Percentiles rank a stretch among this genome's conserved stretches.
Conservation (phyloP, 352 stramenopile species). For the Aphanomyces stellatus region DNA sequence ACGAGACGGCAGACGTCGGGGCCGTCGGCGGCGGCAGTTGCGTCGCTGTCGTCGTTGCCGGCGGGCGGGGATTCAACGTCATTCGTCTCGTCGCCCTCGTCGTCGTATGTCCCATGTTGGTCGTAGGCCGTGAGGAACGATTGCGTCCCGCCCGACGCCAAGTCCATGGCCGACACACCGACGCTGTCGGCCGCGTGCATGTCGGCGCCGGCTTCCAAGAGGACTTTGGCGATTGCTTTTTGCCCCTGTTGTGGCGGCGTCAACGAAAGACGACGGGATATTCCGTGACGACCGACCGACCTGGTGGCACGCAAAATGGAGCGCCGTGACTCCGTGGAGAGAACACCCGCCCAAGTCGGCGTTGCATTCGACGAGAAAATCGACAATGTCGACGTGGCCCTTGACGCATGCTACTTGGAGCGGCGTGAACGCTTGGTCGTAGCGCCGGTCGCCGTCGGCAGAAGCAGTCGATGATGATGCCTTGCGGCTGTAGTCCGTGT, state of each 20-base stretch:
- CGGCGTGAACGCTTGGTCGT: constrained; percentile 58
- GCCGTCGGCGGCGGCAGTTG: constrained; percentile 23
- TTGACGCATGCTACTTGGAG: constrained; percentile 72
- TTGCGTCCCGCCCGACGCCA: constrained; percentile 39
- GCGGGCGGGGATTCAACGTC: constrained; percentile 22
- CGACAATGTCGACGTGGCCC: constrained; percentile 53
- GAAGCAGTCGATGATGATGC: constrained; percentile 34
- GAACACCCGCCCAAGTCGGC: constrained; percentile 52
- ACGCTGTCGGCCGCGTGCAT: constrained; percentile 47
- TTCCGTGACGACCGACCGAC: not conserved
- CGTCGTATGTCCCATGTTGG: constrained; percentile 26
- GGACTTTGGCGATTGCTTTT: constrained; percentile 44
- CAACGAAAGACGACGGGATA: not conserved
- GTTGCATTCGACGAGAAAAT: constrained; percentile 79
- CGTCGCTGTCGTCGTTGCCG: constrained; percentile 27
- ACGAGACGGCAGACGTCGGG: constrained; percentile 28
- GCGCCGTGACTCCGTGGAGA: constrained; percentile 58
- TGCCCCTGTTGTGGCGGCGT: constrained; percentile 59
- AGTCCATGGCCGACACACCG: constrained; percentile 53
- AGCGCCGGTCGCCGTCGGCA: constrained; percentile 36
- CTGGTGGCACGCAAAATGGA: constrained; percentile 52
- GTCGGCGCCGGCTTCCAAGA: constrained; percentile 61
- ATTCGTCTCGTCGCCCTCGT: constrained; percentile 24
- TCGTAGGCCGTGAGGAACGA: constrained; percentile 37
- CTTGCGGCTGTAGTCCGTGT: constrained; percentile 68